phyloP scores from a whole-genome alignment of 129 eudicot species.

The Flaveria ramosissima region DNA sequence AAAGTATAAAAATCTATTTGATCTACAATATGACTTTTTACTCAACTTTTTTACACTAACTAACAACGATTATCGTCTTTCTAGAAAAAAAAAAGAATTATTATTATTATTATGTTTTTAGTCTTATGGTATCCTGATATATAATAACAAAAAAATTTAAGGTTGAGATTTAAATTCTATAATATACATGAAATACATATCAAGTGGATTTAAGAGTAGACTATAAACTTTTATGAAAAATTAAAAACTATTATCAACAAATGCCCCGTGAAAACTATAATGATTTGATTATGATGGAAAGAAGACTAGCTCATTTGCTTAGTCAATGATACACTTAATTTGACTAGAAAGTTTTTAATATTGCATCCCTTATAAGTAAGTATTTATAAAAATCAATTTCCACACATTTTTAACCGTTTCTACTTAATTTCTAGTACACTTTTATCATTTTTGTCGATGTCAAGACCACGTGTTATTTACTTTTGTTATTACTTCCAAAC shows the following conservation, averaged over 20 bases:
- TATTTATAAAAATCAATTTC: too few species aligned
- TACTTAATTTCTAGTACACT: background rate
- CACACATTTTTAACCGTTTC: background rate
- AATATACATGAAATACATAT: too few species aligned
- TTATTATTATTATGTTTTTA: too few species aligned
- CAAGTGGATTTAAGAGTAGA: background rate
- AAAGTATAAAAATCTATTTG: too few species aligned
- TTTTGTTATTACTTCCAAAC: background rate
- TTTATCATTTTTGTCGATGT: background rate
- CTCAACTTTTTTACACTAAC: too few species aligned
- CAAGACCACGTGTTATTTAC: background rate
- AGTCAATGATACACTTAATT: background rate
- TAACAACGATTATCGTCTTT: too few species aligned
- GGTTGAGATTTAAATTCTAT: too few species aligned
- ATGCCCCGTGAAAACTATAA: background rate
- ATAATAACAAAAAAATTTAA: too few species aligned
- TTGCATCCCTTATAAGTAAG: too few species aligned
- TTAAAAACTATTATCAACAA: background rate
- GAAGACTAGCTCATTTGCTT: background rate
- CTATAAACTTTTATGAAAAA: background rate
- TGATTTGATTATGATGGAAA: slow-evolving; percentile 8
- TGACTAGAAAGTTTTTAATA: background rate
- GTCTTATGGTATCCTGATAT: too few species aligned
- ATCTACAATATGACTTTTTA: too few species aligned
- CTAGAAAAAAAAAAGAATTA: too few species aligned